Evolutionary conservation across 192 early-diverging fungal genomes (phyloP).

Genomic region (Backusella morwellensis): DNA sequence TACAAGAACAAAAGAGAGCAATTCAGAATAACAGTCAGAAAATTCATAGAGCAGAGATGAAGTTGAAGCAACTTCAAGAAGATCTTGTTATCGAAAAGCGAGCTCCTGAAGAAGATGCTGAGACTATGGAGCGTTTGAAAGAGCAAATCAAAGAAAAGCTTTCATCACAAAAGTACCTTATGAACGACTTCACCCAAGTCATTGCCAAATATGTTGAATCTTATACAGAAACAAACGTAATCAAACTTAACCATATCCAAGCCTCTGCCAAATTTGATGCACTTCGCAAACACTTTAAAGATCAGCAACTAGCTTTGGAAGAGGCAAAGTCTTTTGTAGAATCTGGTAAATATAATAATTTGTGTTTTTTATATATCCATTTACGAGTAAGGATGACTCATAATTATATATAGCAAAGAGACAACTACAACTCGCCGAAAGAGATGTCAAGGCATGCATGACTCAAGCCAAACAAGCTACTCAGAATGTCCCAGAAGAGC

Average conservation of each 20-base stretch:
- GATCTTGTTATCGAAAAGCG: neutral
- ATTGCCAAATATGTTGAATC: neutral
- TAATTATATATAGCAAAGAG: neutral
- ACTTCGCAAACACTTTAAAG: neutral
- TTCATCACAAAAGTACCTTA: neutral
- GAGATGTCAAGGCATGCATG: constrained; percentile 42
- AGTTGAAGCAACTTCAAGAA: neutral
- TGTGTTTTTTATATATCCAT: neutral
- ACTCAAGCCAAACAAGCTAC: constrained; percentile 57
- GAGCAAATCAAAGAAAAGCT: neutral
- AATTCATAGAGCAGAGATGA: neutral
- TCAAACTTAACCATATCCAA: neutral
- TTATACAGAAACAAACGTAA: neutral
- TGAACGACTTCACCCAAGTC: neutral
- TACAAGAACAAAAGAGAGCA: neutral
- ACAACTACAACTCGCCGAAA: constrained; percentile 14
- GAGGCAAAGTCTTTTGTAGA: constrained; percentile 16
- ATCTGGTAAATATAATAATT: neutral
- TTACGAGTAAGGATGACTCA: too few relatives aligned
- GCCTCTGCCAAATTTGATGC: neutral
- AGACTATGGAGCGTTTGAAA: neutral
- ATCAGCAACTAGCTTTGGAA: constrained; percentile 17
- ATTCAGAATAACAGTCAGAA: neutral
- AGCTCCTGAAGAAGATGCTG: neutral
- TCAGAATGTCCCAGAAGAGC: constrained; percentile 51